Evolutionary conservation across 1,139 yeast genomes (phyloP).

Genomic region (Nakaseomyces bracarensis): DNA sequence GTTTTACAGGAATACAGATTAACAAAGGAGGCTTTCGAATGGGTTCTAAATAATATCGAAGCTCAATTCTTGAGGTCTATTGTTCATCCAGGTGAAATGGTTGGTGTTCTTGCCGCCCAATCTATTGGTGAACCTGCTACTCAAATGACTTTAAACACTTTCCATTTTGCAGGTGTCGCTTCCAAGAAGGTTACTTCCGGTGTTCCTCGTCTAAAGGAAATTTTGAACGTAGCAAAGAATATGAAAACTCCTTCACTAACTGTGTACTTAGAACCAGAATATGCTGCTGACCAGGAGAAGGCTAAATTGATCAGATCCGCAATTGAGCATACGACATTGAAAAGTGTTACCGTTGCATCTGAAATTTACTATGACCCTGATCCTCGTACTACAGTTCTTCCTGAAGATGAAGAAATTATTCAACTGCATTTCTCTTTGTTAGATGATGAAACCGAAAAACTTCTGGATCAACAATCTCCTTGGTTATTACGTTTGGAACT

Average conservation of each 20-base stretch:
- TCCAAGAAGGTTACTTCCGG: constrained; percentile 98
- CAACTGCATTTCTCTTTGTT: constrained; percentile 96
- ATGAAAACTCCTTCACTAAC: constrained; percentile 98
- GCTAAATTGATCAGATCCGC: constrained; percentile 96
- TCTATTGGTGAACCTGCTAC: constrained; percentile 99
- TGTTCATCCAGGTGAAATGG: constrained; percentile 99
- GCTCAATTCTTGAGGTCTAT: constrained; percentile 86
- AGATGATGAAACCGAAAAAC: constrained; percentile 92
- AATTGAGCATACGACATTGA: constrained; percentile 90
- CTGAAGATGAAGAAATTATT: constrained; percentile 94
- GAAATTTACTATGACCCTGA: constrained; percentile 98
- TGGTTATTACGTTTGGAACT: constrained; percentile 94
- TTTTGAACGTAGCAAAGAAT: constrained; percentile 94
- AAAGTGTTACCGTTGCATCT: constrained; percentile 93
- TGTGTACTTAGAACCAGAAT: constrained; percentile 72
- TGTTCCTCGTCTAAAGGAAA: constrained; percentile 99
- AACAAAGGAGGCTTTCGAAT: constrained; percentile 79
- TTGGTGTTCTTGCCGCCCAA: constrained; percentile 98
- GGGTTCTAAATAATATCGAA: constrained; percentile 93
- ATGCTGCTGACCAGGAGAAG: constrained; percentile 80
- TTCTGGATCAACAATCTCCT: constrained; percentile 90
- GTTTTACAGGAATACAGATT: constrained; percentile 85
- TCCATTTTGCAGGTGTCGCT: constrained; percentile 99
- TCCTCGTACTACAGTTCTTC: constrained; percentile 90
- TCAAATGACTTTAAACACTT: constrained; percentile 97